phyloP scores from a whole-genome alignment of 2,329 filamentous ascomycete species.

The Colletotrichum brevisporum region DNA sequence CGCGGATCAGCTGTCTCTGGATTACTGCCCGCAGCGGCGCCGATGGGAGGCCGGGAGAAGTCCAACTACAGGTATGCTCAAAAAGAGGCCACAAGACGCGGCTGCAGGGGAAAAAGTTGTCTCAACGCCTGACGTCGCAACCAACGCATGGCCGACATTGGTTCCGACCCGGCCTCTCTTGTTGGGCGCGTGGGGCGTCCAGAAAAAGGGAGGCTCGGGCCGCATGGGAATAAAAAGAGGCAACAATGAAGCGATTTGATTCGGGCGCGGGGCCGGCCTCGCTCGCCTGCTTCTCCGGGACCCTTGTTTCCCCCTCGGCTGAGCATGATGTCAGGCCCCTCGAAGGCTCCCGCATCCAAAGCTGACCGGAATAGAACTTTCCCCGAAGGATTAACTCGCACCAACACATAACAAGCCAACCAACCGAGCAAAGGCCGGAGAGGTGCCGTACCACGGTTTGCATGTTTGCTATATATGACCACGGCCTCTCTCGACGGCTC shows the following conservation, averaged over 20 bases:
- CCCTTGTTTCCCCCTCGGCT: not conserved
- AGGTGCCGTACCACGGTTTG: not conserved
- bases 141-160: not conserved
- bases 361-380: too few species aligned
- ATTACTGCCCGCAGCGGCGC: too few species aligned
- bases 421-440: not conserved
- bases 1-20: too few species aligned
- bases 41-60: too few species aligned
- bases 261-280: not conserved
- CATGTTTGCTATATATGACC: not conserved
- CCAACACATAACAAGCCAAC: not conserved
- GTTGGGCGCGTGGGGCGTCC: not conserved
- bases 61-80: too few species aligned
- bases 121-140: not conserved
- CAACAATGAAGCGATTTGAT: not conserved
- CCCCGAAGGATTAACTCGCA: too few species aligned
- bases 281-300: not conserved
- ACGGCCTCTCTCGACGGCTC: not conserved
- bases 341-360: too few species aligned
- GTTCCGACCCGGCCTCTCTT: not conserved
- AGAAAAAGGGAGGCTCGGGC: slow-evolving; percentile 1
- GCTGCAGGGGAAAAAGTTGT: not conserved
- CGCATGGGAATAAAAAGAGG: not conserved
- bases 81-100: not conserved
- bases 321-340: slow-evolving; percentile 1